phyloP scores from a whole-genome alignment of 768 basidiomycete species.

The Lyophyllum decastes region DNA sequence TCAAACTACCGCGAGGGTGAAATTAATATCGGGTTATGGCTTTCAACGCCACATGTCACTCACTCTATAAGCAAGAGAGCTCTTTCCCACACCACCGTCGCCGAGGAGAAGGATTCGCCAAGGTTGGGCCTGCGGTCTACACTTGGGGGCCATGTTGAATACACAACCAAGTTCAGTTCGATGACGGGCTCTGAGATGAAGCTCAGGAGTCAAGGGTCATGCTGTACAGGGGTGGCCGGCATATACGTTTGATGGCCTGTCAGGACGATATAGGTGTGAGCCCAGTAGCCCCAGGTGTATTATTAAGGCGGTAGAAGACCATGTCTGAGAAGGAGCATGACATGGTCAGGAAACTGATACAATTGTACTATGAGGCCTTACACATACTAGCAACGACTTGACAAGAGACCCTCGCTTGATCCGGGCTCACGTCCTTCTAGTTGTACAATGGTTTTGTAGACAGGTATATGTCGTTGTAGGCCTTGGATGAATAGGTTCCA shows the following conservation, averaged over 20 bases:
- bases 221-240: background rate
- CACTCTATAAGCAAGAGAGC: constrained; percentile 28
- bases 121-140: constrained; percentile 5
- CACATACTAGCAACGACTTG: too few species aligned
- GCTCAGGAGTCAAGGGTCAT: background rate
- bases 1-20: constrained; percentile 16
- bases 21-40: background rate
- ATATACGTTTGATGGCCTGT: background rate
- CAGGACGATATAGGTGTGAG: background rate
- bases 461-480: background rate
- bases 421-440: too few species aligned
- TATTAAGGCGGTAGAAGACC: background rate
- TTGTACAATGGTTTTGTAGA: background rate
- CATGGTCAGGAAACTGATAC: background rate
- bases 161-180: background rate
- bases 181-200: background rate
- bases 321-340: too few species aligned
- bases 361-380: too few species aligned
- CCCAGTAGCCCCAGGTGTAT: background rate
- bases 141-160: background rate
- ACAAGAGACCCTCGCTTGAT: too few species aligned
- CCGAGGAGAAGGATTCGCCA: constrained; percentile 28
- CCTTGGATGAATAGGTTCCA: background rate
- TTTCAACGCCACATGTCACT: background rate
- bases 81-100: constrained; percentile 29